Base-by-base conservation (phyloP, 805 yeast species). In the Kuraishia ogatae region DNA sequence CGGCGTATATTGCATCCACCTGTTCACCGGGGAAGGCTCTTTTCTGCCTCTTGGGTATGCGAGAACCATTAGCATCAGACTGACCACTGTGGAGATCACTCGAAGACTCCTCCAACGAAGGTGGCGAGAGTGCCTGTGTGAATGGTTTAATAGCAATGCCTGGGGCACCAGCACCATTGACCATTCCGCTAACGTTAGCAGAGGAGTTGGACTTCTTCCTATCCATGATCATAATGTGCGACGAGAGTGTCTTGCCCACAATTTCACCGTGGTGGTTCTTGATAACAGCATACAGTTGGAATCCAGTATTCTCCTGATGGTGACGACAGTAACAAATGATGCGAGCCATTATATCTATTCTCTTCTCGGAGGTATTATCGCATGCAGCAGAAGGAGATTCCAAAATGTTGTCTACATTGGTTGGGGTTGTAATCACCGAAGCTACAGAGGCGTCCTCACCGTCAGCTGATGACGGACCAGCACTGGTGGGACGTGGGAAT, bases 301-400 rank as follows among this genome's bases (percentile, higher is more conserved):
- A 93, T 1, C 99, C 99, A 48, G 79, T 79, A n/a, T 84, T 74
- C 59, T 92, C 97, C 60, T 84, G 83, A 70, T 94, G 99, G 70
- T 94, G 99, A 60, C 98, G 82, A 71, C 98, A 94, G 68, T 94
- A 93, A 70, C 99, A 93, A 10, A 93, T 93, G 48, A 94, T 82
- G 69, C 99, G 81, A 23, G 97, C 81, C 43, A 79, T 70, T 39
- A 81, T 64, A 49, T 81, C 84, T 47, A 81, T 64, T 2, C 74
- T 66, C 59, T 76, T 77, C 17, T 56, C 65, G 50, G 58, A 62
- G 65, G 60, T 15, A 47, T 61, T 65, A 35, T 35, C 43, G 29
- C 8, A 26, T 26, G 29, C 8, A 5, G 10, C 8, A 53, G 57
- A 73, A 21, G 82, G 80, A 3, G 83, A 66, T 52, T 78, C 82